Conservation (phyloP, 169 alveolate species). For the Plasmodium vinckei region DNA sequence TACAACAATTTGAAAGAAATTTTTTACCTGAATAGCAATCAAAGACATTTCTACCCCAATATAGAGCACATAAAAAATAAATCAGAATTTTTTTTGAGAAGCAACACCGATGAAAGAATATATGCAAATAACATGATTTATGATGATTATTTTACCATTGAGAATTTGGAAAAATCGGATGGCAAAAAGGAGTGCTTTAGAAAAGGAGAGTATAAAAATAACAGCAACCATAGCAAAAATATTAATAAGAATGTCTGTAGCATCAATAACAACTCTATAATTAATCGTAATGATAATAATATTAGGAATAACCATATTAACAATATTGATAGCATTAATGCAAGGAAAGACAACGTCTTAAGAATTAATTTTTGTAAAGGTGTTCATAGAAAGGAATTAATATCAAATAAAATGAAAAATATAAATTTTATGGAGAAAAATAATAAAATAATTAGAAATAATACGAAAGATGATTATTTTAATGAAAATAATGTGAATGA, state of each 20-base stretch:
- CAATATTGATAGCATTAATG: neutral
- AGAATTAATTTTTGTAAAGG: constrained; percentile 7
- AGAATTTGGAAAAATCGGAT: constrained; percentile 65
- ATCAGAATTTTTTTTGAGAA: constrained; percentile 29
- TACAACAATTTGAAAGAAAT: constrained; percentile 67
- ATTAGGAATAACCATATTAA: neutral
- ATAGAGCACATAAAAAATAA: constrained; percentile 33
- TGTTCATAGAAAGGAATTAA: constrained; percentile 15
- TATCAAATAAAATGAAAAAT: constrained; percentile 28
- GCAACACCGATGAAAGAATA: constrained; percentile 28
- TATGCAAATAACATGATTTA: constrained; percentile 66
- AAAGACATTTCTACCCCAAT: constrained; percentile 31
- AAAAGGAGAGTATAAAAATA: constrained; percentile 16
- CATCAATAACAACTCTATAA: neutral
- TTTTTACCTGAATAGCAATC: constrained; percentile 49
- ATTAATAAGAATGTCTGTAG: neutral
- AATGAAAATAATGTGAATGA: constrained; percentile 28
- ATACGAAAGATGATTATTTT: constrained; percentile 11
- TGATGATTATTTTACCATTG: constrained; percentile 76
- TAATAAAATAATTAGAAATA: constrained; percentile 8
- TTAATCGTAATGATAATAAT: constrained; percentile 1
- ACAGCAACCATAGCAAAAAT: neutral
- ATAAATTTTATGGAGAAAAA: constrained; percentile 18
- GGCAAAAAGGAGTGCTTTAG: constrained; percentile 56
- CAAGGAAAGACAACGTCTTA: constrained; percentile 1